These are phyloP conservation scores for Rossbeevera mucosa DNA, from an alignment of 768 basidiomycete species.

Conservation along the genomic window DNA sequence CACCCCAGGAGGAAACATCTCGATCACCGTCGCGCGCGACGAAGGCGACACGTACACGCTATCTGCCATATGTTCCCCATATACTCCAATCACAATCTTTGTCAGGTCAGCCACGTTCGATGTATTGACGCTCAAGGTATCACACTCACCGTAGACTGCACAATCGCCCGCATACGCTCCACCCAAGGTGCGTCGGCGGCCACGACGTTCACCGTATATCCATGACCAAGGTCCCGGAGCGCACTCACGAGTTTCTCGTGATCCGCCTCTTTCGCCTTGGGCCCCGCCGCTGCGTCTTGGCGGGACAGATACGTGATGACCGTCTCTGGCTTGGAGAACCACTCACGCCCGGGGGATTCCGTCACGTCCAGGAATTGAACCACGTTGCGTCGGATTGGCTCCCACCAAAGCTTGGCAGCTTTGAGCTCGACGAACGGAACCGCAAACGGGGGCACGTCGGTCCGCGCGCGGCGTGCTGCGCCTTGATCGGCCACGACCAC, in stretches of 20 bases:
- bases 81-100: constrained; percentile 58
- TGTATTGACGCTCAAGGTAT: not conserved
- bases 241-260: constrained; percentile 60
- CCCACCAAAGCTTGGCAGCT: constrained; percentile 63
- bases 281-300: constrained; percentile 48
- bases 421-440: constrained; percentile 41
- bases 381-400: constrained; percentile 45
- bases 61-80: constrained; percentile 62
- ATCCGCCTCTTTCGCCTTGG: constrained; percentile 49
- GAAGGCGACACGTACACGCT: constrained; percentile 65
- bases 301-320: constrained; percentile 66
- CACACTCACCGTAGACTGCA: constrained; percentile 55
- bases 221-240: constrained; percentile 47
- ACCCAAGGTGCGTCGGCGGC: constrained; percentile 52
- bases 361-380: constrained; percentile 39
- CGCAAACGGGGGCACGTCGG: constrained; percentile 29
- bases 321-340: constrained; percentile 32
- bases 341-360: constrained; percentile 13
- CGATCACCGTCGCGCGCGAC: constrained; percentile 60
- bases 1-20: constrained; percentile 66
- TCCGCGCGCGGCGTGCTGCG: constrained; percentile 45
- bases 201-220: constrained; percentile 54
- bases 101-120: not conserved
- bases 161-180: constrained; percentile 59
- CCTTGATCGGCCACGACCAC: constrained; percentile 72